phyloP scores from a whole-genome alignment of 805 yeast species.

The Yarrowia keelungensis region DNA sequence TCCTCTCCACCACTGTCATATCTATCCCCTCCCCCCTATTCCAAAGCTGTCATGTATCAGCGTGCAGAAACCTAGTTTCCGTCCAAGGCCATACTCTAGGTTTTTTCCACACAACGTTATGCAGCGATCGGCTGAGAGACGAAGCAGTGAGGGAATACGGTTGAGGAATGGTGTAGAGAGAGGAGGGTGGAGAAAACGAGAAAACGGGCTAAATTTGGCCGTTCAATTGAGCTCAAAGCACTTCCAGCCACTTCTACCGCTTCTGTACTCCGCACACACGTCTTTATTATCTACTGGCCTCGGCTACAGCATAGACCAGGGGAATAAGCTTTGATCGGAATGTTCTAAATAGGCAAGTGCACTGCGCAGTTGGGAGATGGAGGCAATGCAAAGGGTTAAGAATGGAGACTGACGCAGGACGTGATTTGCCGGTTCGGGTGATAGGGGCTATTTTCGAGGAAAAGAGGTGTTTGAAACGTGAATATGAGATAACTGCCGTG shows the following conservation, averaged over 20 bases:
- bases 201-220: not conserved
- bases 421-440: not conserved
- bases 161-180: not conserved
- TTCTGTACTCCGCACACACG: not conserved
- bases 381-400: constrained; percentile 7
- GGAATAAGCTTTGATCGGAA: constrained; percentile 14
- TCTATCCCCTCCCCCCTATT: not conserved
- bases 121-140: constrained; percentile 16
- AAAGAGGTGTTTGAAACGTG: too few relatives aligned
- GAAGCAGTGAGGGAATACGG: constrained; percentile 18
- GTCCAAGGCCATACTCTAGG: not conserved
- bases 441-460: too few relatives aligned
- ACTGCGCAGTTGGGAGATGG: constrained; percentile 34
- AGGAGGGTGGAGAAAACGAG: too few relatives aligned
- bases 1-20: too few relatives aligned
- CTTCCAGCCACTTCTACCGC: not conserved
- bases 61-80: not conserved
- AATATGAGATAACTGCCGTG: too few relatives aligned
- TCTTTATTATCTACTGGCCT: not conserved
- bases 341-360: constrained; percentile 16
- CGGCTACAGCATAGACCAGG: constrained; percentile 1
- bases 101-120: constrained; percentile 11
- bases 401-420: not conserved
- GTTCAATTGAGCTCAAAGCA: too few relatives aligned
- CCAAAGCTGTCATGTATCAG: not conserved